Conservation (phyloP, 352 stramenopile genomes). For the Elongisporangium anandrum region DNA sequence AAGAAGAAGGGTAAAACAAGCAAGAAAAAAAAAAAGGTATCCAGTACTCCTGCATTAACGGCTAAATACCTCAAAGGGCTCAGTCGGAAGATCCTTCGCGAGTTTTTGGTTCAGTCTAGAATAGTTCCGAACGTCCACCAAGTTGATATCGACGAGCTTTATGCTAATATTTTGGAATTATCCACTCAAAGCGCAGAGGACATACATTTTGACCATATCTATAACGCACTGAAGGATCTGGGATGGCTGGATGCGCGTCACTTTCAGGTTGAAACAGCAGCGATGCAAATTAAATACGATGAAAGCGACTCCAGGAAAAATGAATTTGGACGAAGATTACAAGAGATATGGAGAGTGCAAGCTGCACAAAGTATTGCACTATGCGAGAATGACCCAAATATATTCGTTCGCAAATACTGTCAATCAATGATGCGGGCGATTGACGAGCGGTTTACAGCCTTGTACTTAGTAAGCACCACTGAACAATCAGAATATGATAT, state of each 20-base stretch:
- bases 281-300: constrained; percentile 5
- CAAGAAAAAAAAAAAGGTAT: constrained; percentile 22
- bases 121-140: constrained; percentile 23
- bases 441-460: constrained; percentile 11
- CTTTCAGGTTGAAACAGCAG: constrained; percentile 18
- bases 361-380: constrained; percentile 25
- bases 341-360: constrained; percentile 31
- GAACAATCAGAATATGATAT: constrained; percentile 1
- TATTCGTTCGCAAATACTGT: constrained; percentile 32
- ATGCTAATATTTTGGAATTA: constrained; percentile 18
- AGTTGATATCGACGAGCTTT: constrained; percentile 42
- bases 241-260: constrained; percentile 26
- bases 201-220: constrained; percentile 37
- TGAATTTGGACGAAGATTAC: not conserved
- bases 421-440: constrained; percentile 15
- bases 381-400: constrained; percentile 53
- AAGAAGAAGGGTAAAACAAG: constrained; percentile 10
- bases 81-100: constrained; percentile 22
- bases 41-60: constrained; percentile 4
- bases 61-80: constrained; percentile 40
- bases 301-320: not conserved
- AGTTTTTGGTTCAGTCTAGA: constrained; percentile 33
- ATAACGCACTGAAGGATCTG: constrained; percentile 19
- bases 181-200: constrained; percentile 16
- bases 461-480: constrained; percentile 3